phyloP scores from a whole-genome alignment of 2,329 filamentous ascomycete species.

The Amphichorda felina region DNA sequence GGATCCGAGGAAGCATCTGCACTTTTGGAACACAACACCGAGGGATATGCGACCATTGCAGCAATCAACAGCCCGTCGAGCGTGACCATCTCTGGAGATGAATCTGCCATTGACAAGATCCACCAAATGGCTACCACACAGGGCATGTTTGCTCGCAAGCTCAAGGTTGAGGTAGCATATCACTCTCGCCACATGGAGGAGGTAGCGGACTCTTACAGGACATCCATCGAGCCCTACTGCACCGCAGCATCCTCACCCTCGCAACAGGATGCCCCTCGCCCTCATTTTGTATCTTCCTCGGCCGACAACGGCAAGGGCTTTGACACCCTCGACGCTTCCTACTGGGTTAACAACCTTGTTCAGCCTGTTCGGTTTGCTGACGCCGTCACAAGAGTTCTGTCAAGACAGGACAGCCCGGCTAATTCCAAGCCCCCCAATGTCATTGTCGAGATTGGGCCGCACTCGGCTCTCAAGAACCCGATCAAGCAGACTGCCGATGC shows the following conservation, averaged over 20 bases:
- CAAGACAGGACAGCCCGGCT: background rate
- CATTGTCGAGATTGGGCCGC: constrained; percentile 16
- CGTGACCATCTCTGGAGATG: constrained; percentile 6
- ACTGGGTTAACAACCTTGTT: constrained; percentile 11
- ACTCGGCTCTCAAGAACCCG: constrained; percentile 25
- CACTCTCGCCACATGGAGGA: constrained; percentile 8
- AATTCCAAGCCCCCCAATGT: constrained; percentile 9
- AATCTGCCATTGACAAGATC: constrained; percentile 3
- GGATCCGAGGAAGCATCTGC: constrained; percentile 2
- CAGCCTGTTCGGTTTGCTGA: constrained; percentile 2
- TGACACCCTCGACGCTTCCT: constrained; percentile 3
- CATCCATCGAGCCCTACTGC: constrained; percentile 8
- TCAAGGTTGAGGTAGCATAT: constrained; percentile 7
- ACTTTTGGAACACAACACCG: constrained; percentile 2
- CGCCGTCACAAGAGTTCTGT: background rate
- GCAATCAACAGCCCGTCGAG: constrained; percentile 8
- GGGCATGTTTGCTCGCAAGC: constrained; percentile 7
- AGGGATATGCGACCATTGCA: constrained; percentile 10
- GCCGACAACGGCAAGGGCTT: background rate
- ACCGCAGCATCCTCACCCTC: constrained; percentile 1
- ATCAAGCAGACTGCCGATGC: constrained; percentile 16
- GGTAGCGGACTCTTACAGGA: constrained; percentile 11
- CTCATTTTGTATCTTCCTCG: background rate
- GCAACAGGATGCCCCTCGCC: no score
- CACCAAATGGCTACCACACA: constrained; percentile 1